Percentiles rank a stretch among this genome's conserved stretches.
phyloP scores from a whole-genome alignment of 2,329 filamentous ascomycete genomes.

The Penicillium glabrum region DNA sequence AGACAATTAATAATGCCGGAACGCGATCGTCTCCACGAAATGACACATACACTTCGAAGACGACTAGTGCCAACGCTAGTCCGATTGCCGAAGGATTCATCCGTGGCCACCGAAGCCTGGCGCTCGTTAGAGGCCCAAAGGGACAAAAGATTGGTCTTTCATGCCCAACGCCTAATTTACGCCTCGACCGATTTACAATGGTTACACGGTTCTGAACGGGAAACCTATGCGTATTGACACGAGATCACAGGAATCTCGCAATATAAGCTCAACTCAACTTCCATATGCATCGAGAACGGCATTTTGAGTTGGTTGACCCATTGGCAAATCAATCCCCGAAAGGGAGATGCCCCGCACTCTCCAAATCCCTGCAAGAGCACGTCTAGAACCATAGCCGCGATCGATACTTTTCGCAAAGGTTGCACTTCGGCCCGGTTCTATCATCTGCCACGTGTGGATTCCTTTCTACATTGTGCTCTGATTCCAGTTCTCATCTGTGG shows the following conservation, averaged over 20 bases:
- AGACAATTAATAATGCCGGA: background rate
- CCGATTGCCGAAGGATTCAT: constrained; percentile 5
- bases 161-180: constrained; percentile 23
- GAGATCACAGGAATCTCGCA: background rate
- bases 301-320: background rate
- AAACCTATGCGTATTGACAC: background rate
- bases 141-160: constrained; percentile 16
- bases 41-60: constrained; percentile 11
- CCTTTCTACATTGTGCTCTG: background rate
- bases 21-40: constrained; percentile 12
- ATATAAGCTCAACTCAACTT: background rate
- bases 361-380: background rate
- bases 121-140: constrained; percentile 17
- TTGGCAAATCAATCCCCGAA: constrained; percentile 1
- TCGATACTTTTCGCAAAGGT: background rate
- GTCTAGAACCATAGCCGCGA: background rate
- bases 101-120: constrained; percentile 5
- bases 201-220: background rate
- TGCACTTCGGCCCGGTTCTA: constrained; percentile 5
- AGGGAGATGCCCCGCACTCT: background rate
- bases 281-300: background rate
- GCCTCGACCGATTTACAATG: constrained; percentile 17
- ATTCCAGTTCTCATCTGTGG: background rate
- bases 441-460: constrained; percentile 13
- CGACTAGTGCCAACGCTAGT: background rate